Percentiles rank a stretch among this genome's conserved stretches.
These are phyloP conservation scores for Acer campestre DNA, from an alignment of 345 rosid genomes.

Conservation along the genomic window DNA sequence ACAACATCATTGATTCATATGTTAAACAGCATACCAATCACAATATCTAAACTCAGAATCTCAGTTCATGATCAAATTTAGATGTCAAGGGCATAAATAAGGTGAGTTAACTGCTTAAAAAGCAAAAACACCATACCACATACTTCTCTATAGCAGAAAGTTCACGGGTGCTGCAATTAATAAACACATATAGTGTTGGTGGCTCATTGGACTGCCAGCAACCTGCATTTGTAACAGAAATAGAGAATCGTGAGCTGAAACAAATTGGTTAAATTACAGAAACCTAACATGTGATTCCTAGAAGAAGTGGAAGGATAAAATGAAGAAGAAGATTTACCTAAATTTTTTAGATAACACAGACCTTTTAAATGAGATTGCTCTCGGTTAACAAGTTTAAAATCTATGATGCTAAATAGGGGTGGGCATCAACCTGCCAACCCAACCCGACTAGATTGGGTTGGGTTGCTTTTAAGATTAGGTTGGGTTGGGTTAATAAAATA, in stretches of 20 bases:
- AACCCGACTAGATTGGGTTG: too few relatives aligned
- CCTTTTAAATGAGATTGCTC: not conserved
- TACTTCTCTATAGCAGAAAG: constrained; percentile 84
- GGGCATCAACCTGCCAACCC: too few relatives aligned
- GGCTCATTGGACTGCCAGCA: constrained; percentile 77
- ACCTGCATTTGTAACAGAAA: constrained; percentile 47
- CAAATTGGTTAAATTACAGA: not conserved
- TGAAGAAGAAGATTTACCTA: not conserved
- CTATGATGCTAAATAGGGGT: not conserved
- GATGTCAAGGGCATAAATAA: constrained; percentile 12
- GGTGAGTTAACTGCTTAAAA: not conserved
- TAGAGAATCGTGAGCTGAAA: constrained; percentile 1
- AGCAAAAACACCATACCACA: constrained; percentile 61
- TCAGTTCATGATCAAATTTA: not conserved
- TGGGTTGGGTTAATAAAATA: too few relatives aligned
- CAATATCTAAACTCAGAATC: not conserved
- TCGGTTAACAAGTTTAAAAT: not conserved
- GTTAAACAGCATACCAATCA: not conserved
- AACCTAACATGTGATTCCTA: not conserved
- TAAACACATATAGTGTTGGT: constrained; percentile 78
- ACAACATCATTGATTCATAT: not conserved
- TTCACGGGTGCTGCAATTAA: constrained; percentile 91
- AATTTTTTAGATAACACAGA: not conserved
- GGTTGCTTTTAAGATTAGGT: too few relatives aligned
- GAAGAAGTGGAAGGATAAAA: not conserved